These are phyloP conservation scores for Ampelomyces quisqualis DNA, from an alignment of 2,329 filamentous ascomycete genomes.

Conservation along the genomic window DNA sequence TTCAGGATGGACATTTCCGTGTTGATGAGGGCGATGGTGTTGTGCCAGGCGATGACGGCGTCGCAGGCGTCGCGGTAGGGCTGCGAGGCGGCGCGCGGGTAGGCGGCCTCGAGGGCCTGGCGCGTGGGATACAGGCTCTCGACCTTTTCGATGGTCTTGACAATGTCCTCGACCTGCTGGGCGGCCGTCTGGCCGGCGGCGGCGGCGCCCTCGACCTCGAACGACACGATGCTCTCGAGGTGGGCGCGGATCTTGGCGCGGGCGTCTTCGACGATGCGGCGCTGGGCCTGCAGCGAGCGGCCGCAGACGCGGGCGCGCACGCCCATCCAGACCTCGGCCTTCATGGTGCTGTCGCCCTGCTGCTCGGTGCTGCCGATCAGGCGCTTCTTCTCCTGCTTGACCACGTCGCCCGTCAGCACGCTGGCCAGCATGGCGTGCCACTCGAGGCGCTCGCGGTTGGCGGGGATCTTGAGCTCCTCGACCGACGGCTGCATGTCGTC, in stretches of 20 bases:
- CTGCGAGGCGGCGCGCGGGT: constrained; percentile 73
- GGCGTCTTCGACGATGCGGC: constrained; percentile 83
- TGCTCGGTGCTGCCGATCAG: constrained; percentile 79
- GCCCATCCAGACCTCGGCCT: constrained; percentile 80
- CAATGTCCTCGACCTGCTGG: constrained; percentile 86
- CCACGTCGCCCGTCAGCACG: constrained; percentile 92
- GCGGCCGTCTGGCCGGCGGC: constrained; percentile 85
- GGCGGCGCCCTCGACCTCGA: constrained; percentile 89
- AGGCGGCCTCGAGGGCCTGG: constrained; percentile 69
- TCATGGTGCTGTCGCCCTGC: constrained; percentile 67
- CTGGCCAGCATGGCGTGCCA: constrained; percentile 98
- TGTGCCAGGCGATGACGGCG: constrained; percentile 92
- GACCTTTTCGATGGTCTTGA: constrained; percentile 85
- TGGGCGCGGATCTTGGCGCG: constrained; percentile 70
- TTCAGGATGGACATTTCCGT: constrained; percentile 88
- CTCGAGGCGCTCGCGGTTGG: constrained; percentile 85
- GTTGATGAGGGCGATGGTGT: constrained; percentile 94
- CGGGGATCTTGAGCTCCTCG: constrained; percentile 85
- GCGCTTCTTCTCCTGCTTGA: constrained; percentile 96
- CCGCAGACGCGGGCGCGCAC: constrained; percentile 82
- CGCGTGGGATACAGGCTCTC: constrained; percentile 83
- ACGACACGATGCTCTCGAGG: constrained; percentile 86
- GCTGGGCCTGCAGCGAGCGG: constrained; percentile 78
- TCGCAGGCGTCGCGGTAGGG: constrained; percentile 81
- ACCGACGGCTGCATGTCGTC: constrained; percentile 84